These are phyloP conservation scores for Metarhizium anisopliae DNA, from an alignment of 2,329 filamentous ascomycete species.

Conservation along the genomic window DNA sequence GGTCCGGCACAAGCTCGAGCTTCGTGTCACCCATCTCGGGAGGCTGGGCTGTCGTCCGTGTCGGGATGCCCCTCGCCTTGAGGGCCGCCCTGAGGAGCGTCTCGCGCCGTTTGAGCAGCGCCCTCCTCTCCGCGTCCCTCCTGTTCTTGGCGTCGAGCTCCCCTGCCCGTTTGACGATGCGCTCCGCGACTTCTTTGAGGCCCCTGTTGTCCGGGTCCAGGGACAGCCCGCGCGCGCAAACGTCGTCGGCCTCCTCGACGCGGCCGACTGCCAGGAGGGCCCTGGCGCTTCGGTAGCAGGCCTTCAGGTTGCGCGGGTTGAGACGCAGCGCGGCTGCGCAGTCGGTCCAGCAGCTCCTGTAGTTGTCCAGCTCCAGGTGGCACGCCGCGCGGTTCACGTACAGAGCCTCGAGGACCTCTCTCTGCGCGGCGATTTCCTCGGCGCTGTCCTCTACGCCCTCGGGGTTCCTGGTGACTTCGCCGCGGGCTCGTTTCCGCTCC, in stretches of 20 bases:
- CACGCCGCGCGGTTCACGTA: constrained; percentile 85
- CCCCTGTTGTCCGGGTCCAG: constrained; percentile 64
- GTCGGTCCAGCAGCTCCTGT: constrained; percentile 77
- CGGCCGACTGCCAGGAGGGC: constrained; percentile 75
- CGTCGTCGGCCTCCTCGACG: constrained; percentile 70
- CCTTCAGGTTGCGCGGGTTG: constrained; percentile 78
- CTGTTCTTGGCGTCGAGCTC: constrained; percentile 45
- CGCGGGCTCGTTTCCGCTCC: constrained; percentile 43
- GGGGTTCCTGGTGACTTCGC: constrained; percentile 20
- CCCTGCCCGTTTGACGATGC: constrained; percentile 52
- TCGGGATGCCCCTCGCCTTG: constrained; percentile 59
- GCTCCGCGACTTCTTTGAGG: constrained; percentile 51
- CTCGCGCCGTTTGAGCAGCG: constrained; percentile 46
- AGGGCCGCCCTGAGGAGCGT: constrained; percentile 57
- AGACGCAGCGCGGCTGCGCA: constrained; percentile 71
- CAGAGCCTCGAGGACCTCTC: constrained; percentile 61
- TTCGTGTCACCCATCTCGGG: constrained; percentile 83
- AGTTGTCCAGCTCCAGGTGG: constrained; percentile 82
- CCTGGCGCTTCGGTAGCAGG: constrained; percentile 74
- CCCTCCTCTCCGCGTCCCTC: constrained; percentile 46
- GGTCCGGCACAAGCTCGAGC: constrained; percentile 61
- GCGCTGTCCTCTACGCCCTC: constrained; percentile 29
- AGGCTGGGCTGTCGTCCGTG: constrained; percentile 56
- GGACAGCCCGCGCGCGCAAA: constrained; percentile 62
- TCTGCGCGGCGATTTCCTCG: constrained; percentile 53